Evolutionary conservation across 106 monocot genomes (phyloP), one percentile per base, ranked within the genome.

Genomic region (Xerophyta viscosa): DNA sequence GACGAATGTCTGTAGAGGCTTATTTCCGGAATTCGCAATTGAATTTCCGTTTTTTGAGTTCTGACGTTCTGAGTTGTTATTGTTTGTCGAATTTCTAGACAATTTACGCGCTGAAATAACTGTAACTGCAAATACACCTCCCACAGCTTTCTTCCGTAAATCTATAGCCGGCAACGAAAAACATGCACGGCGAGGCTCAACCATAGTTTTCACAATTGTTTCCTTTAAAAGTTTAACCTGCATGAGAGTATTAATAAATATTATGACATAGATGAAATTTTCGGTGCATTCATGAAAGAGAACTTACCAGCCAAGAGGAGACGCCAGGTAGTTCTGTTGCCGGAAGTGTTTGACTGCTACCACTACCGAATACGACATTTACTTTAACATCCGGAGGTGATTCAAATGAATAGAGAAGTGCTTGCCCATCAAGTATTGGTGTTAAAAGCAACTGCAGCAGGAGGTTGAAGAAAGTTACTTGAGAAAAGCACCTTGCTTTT

Each of bases 391-490:
- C 89, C 23, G 96, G 96, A 63, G 77, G 73, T 21, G 89, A 82
- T 31, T 89, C 96, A 69, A 96, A 96, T 25, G 96, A 89, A 62
- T 81, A 96, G 13, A 96, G 76, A 21, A 96, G 20, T 29, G 96
- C 96, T 76, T 85, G 85, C 6, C 96, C 96, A 68, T 85, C 96
- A 76, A 96, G 84, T 24, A 89, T 69, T 31, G 96, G 96, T 39
- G 65, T 79, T 21, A 96, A 31, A 9, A 74, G 81, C 4, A 96
- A 66, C 96, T 96, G 70, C 60, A 77, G 33, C 8, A 62, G 47
- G 27, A 46, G 41, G 22, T 37, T 50, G 41, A 12, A 42, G 18
- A 60, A 31, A 36, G 7, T 36, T 36, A 36, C 11, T 11, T 6
- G 33, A 36, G n/a, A n/a, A n/a, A n/a, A n/a, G n/a, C n/a, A n/a